A percentile compares a stretch with the other conserved stretches of the same genome.
Conservation (phyloP, 345 rosid species). For the Lumnitzera racemosa region DNA sequence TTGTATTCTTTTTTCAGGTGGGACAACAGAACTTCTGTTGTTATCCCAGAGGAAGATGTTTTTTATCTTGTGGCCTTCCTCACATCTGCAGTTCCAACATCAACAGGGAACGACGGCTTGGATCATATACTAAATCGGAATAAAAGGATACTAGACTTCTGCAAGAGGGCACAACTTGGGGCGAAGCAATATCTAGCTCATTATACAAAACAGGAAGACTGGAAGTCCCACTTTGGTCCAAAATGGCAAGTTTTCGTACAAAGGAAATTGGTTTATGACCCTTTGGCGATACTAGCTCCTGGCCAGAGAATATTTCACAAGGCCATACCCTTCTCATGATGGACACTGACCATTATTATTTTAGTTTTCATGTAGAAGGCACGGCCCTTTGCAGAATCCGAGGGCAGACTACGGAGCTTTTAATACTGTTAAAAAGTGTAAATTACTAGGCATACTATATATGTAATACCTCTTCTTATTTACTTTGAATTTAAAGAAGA, state of each 20-base stretch:
- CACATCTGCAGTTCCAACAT: conserved; percentile 72
- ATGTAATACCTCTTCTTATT: conserved; percentile 6
- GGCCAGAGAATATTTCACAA: conserved; percentile 84
- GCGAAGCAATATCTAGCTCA: conserved; percentile 89
- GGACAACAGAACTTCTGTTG: conserved; percentile 92
- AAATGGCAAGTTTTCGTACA: conserved; percentile 60
- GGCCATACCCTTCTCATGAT: conserved; percentile 34
- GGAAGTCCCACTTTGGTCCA: conserved; percentile 78
- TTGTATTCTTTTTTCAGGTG: conserved; percentile 43
- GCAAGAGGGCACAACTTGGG: conserved; percentile 51
- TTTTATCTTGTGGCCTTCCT: conserved; percentile 93
- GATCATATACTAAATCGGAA: conserved; percentile 64
- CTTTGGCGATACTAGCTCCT: conserved; percentile 84
- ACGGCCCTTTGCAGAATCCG: conserved; percentile 9
- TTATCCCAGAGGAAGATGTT: conserved; percentile 75
- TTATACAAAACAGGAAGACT: conserved; percentile 62
- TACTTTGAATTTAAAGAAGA: conserved; percentile 19
- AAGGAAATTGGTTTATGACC: conserved; percentile 76
- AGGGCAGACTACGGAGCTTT: conserved; percentile 11
- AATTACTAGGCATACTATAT: conserved; percentile 12
- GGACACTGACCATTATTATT: conserved; percentile 11
- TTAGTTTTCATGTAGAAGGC: neutral
- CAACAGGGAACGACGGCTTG: conserved; percentile 63
- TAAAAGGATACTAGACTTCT: conserved; percentile 53
- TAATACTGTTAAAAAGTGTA: conserved; percentile 10